phyloP scores from a whole-genome alignment of 2,329 filamentous ascomycete species.

The Colletotrichum sp. region DNA sequence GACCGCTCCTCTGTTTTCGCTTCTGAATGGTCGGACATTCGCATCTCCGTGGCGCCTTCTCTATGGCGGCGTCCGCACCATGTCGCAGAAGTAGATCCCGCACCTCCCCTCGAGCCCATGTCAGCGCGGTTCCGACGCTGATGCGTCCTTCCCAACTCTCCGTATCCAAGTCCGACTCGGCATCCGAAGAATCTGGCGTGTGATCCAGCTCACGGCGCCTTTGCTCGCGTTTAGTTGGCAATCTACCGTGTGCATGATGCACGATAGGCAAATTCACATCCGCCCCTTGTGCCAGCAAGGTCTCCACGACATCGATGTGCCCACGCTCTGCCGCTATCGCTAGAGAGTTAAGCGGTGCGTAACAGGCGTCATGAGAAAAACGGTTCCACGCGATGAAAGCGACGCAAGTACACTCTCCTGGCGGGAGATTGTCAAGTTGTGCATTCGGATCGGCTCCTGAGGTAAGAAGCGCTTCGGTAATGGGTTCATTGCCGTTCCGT shows the following conservation, averaged over 20 bases:
- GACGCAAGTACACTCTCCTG: background rate
- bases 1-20: background rate
- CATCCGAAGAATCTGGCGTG: background rate
- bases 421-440: background rate
- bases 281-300: background rate
- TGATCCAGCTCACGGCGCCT: background rate
- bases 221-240: background rate
- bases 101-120: background rate
- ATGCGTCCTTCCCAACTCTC: background rate
- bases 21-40: background rate
- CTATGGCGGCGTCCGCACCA: background rate
- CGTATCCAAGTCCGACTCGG: background rate
- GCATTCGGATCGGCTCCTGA: background rate
- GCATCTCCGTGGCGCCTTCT: background rate
- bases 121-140: background rate
- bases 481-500: background rate
- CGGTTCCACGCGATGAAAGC: background rate
- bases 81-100: background rate
- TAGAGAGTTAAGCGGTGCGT: background rate
- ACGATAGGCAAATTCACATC: background rate
- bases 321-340: background rate
- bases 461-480: background rate
- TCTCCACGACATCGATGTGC: background rate
- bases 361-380: background rate
- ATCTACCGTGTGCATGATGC: background rate